Percentiles rank a stretch among this genome's conserved stretches.
These are phyloP conservation scores for Phytophthora sojae DNA, from an alignment of 352 stramenopile genomes.

Conservation along the genomic window DNA sequence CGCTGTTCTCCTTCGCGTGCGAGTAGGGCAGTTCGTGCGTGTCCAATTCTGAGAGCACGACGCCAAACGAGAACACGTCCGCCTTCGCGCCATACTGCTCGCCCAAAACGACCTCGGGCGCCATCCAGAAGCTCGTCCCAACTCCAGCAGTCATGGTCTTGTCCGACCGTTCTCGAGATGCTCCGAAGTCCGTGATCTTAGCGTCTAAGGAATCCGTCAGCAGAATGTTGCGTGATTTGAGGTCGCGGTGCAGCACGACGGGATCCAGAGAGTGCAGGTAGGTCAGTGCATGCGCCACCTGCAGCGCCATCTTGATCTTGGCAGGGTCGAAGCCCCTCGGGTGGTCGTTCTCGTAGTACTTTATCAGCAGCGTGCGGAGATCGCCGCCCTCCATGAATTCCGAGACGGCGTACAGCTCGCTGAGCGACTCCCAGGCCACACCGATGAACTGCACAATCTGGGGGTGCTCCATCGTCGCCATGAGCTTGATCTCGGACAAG, in stretches of 20 bases:
- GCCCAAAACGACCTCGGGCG: constrained; percentile 44
- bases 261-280: constrained; percentile 58
- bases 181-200: constrained; percentile 60
- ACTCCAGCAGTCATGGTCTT: constrained; percentile 47
- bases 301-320: constrained; percentile 53
- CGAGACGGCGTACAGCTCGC: constrained; percentile 47
- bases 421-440: constrained; percentile 57
- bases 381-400: constrained; percentile 62
- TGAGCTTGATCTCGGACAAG: constrained; percentile 52
- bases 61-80: constrained; percentile 44
- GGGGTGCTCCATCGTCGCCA: constrained; percentile 48
- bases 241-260: constrained; percentile 61
- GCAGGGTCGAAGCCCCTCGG: constrained; percentile 31
- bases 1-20: constrained; percentile 38
- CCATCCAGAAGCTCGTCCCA: constrained; percentile 51
- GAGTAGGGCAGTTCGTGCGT: constrained; percentile 46
- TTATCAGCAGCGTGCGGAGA: constrained; percentile 41
- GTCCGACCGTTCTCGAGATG: constrained; percentile 24
- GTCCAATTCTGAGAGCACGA: constrained; percentile 51
- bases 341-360: constrained; percentile 19
- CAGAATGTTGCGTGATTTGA: constrained; percentile 80
- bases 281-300: constrained; percentile 52
- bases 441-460: constrained; percentile 53
- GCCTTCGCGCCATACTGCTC: constrained; percentile 40
- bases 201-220: constrained; percentile 41